Base-by-base conservation (phyloP, 306 rosid genomes). In the Notholithocarpus densiflorus region DNA sequence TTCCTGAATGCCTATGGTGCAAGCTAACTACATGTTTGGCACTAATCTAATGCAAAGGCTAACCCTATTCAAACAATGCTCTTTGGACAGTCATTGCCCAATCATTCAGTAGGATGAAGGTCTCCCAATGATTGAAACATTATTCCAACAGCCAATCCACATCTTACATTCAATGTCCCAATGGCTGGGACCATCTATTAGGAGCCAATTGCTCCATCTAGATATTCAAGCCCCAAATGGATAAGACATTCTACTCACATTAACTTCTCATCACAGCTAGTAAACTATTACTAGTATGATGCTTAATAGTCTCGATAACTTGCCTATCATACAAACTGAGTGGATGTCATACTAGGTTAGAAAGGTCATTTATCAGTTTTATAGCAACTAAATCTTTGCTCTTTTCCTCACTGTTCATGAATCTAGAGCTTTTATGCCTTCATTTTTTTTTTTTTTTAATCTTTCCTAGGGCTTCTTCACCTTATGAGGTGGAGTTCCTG, bases 401-500 rank as follows among this genome's bases (percentile, higher is more conserved):
- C 37, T 61, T 61, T 61, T 14, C 68, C 68, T 13, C 31, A 14
- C 32, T 61, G 68, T 61, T 13, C 14, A 61, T 26, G 68, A 61
- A 61, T 61, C 68, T 61, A 61, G 68, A 26, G 40, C 61, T 43
- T 37, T 31, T 34, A 48, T 21, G 31, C 68, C 68, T 61, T 52
- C 26, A 69, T 56, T 61, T 75, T 37, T 37, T 37, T 34, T 32
- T 1, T 5, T 37, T 37, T 52, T 61, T 61, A n/a, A 51, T 43
- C 32, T 15, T 78, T 68, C 71, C 56, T 21, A 75, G 18, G 31
- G 29, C 11, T 75, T 64, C 2, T 21, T 24, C 78, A 86, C 89
- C 89, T 86, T 86, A 62, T 86, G 87, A 73, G 89, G 89, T 40
- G 89, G 89, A 80, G 89, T 86, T 80, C 89, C 89, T 18, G 89